phyloP scores from a whole-genome alignment of 768 basidiomycete species.

The Tephrocybe rancida region DNA sequence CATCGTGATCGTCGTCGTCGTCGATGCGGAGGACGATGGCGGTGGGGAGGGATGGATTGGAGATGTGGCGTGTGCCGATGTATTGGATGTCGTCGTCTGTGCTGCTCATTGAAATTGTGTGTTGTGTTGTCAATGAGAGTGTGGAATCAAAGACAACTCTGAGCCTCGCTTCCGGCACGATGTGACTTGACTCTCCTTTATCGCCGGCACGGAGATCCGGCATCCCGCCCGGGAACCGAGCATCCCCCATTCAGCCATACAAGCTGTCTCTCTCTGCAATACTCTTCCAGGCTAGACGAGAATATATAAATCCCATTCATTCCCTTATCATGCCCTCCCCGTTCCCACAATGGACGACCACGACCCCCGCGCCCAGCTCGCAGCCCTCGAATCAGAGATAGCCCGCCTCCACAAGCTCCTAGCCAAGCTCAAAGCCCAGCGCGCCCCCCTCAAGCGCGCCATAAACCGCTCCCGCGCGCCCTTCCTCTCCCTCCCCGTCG shows the following conservation, averaged over 20 bases:
- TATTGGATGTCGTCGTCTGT: slow-evolving; percentile 66
- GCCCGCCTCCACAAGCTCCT: slow-evolving; percentile 11
- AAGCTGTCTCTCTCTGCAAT: too few relatives aligned
- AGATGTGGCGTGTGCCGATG: slow-evolving; percentile 42
- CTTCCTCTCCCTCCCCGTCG: slow-evolving; percentile 19
- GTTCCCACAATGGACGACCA: slow-evolving; percentile 5
- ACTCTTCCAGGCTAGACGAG: too few relatives aligned
- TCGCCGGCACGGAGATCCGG: slow-evolving; percentile 18
- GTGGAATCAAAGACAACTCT: too few relatives aligned
- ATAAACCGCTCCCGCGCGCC: slow-evolving; percentile 16
- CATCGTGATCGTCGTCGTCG: slow-evolving; percentile 44
- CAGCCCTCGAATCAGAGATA: slow-evolving; percentile 18
- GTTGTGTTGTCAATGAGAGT: background rate
- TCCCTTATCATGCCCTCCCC: slow-evolving; percentile 3
- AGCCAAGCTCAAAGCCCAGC: slow-evolving; percentile 12
- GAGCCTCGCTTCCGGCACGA: too few relatives aligned
- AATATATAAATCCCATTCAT: too few relatives aligned
- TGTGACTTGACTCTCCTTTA: slow-evolving; percentile 17
- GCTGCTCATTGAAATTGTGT: slow-evolving; percentile 8
- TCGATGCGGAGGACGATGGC: slow-evolving; percentile 65
- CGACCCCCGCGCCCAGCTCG: slow-evolving; percentile 18
- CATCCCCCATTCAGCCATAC: too few relatives aligned
- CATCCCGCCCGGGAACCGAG: slow-evolving; percentile 15
- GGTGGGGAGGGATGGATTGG: slow-evolving; percentile 27
- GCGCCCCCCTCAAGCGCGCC: slow-evolving; percentile 19